Base-by-base conservation (phyloP, 2,329 filamentous ascomycete species). In the Colletotrichum sp. region DNA sequence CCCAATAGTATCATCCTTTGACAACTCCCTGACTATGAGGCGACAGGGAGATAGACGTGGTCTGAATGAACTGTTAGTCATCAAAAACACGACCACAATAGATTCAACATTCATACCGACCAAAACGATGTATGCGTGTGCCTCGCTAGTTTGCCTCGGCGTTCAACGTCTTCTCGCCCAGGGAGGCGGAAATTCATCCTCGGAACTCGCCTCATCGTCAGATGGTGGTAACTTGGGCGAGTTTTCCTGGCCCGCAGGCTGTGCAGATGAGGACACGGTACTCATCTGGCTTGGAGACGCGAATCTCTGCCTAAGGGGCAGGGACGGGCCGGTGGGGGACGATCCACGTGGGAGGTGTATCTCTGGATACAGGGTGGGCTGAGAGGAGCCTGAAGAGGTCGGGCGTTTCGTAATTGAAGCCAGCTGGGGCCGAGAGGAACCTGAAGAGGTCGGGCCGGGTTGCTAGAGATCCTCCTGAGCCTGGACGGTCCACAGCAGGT, bases 301-400 rank as follows among this genome's bases (percentile, higher is more conserved):
- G 38, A 48, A 48, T 48, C 38, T 48, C 38, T 48, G 38, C 38
- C 38, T 48, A 48, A 48, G 18, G 0, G 38, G 38, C 38, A 48
- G 18, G 18, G 38, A 48, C 9, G 18, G 0, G 0, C 38, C n/a
- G 38, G 18, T 1, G 38, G 18, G 18, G 18, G 18, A 0, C 38
- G 38, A 1, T 43, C 38, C 5, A 43, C 38, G 38, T 43, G 18
- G 38, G 38, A n/a, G 38, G 18, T 43, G 38, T n/a, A n/a, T n/a
- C 18, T 43, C 18, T 43, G 38, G n/a, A 43, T 43, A 43, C 18
- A 48, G 5, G 0, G 5, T 3, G 38, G 38, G 2, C 18, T n/a
- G 38, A n/a, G 18, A 1, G 0, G 38, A 0, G 38, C 38, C 3
- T 43, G 38, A 48, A 3, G 9, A 43, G 38, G 18, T n/a, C 8